Conservation (phyloP, 2,329 filamentous ascomycete genomes). For the Proliferodiscus dingleyae region DNA sequence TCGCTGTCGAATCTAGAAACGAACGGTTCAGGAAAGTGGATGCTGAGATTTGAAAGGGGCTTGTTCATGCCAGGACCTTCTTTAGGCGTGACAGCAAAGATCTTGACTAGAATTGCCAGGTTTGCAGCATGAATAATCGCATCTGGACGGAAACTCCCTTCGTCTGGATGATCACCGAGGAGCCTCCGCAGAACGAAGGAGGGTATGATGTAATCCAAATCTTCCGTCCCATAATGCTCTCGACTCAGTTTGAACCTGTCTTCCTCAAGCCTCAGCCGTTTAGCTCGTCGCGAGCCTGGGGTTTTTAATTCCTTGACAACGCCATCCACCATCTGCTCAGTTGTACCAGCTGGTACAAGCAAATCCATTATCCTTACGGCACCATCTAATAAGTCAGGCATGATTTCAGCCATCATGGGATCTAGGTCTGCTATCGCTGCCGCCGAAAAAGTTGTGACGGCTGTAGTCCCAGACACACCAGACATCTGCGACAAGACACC, state of each 20-base stretch:
- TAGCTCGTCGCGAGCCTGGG: constrained; percentile 14
- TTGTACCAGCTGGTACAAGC: constrained; percentile 29
- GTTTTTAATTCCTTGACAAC: constrained; percentile 29
- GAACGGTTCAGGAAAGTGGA: constrained; percentile 32
- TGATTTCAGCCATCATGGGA: constrained; percentile 34
- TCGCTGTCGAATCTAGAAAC: constrained; percentile 26
- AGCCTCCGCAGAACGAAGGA: constrained; percentile 30
- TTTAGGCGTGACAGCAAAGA: constrained; percentile 32
- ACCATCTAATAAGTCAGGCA: constrained; percentile 34
- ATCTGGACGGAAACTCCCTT: constrained; percentile 31
- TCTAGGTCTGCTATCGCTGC: constrained; percentile 31
- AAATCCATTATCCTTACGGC: constrained; percentile 34
- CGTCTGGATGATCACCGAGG: constrained; percentile 21
- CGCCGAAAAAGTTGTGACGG: constrained; percentile 15
- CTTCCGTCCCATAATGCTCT: constrained; percentile 16
- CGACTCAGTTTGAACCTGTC: constrained; percentile 13
- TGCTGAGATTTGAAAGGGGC: constrained; percentile 31
- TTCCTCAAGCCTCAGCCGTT: constrained; percentile 13
- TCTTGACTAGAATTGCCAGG: constrained; percentile 34
- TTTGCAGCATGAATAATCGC: constrained; percentile 40
- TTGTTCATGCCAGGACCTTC: constrained; percentile 13
- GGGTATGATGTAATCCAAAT: constrained; percentile 35
- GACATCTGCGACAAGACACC: constrained; percentile 21
- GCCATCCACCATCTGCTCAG: constrained; percentile 27
- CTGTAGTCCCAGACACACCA: constrained; percentile 22